phyloP scores from a whole-genome alignment of 2,329 filamentous ascomycete genomes.

The Mollisiaceae sp. region DNA sequence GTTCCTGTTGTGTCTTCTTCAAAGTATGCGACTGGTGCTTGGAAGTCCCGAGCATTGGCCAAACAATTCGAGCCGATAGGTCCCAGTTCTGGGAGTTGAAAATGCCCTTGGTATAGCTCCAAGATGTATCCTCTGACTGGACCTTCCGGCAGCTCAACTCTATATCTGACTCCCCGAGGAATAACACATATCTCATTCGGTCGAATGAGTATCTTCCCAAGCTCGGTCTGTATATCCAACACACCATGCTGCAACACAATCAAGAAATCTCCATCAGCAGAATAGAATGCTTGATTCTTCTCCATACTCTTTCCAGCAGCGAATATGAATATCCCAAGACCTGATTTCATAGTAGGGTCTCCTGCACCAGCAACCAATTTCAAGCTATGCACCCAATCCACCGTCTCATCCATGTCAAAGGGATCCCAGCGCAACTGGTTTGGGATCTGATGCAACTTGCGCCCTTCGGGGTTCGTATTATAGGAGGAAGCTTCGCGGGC shows the following conservation, averaged over 20 bases:
- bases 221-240: slow-evolving; percentile 78
- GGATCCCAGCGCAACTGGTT: slow-evolving; percentile 79
- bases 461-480: slow-evolving; percentile 45
- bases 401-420: slow-evolving; percentile 72
- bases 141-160: slow-evolving; percentile 66
- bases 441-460: slow-evolving; percentile 69
- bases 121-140: slow-evolving; percentile 75
- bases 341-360: slow-evolving; percentile 78
- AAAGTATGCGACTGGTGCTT: slow-evolving; percentile 72
- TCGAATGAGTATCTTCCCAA: slow-evolving; percentile 75
- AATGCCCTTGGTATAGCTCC: slow-evolving; percentile 76
- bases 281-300: slow-evolving; percentile 78
- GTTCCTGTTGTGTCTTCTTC: slow-evolving; percentile 57
- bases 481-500: slow-evolving; percentile 51
- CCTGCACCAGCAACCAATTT: slow-evolving; percentile 78
- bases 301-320: slow-evolving; percentile 80
- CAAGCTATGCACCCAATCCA: slow-evolving; percentile 68
- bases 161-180: slow-evolving; percentile 75
- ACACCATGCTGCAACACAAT: slow-evolving; percentile 77
- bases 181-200: slow-evolving; percentile 81
- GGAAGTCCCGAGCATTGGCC: slow-evolving; percentile 78
- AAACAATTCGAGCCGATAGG: slow-evolving; percentile 76
- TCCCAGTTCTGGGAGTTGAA: slow-evolving; percentile 72
- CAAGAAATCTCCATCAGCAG: slow-evolving; percentile 78
- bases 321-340: slow-evolving; percentile 81